phyloP scores from a whole-genome alignment of 495 filamentous ascomycete species.

The Podospora australis region DNA sequence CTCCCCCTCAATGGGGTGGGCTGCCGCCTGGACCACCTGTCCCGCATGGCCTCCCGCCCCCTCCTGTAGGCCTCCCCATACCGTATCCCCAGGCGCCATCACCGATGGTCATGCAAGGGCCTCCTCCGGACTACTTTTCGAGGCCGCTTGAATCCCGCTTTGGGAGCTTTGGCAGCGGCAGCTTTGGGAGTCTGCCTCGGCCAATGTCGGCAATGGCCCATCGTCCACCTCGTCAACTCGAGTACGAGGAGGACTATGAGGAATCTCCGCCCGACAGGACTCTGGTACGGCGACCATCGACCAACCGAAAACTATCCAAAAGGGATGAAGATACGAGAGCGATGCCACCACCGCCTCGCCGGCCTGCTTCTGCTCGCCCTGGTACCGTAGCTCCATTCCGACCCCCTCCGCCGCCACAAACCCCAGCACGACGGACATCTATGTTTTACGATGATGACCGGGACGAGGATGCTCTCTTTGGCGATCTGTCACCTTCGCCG shows the following conservation, averaged over 20 bases:
- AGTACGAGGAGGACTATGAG: constrained; percentile 31
- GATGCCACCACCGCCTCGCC: constrained; percentile 34
- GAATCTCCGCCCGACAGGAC: constrained; percentile 13
- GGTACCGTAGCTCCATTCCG: constrained; percentile 25
- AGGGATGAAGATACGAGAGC: constrained; percentile 29
- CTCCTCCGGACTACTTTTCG: constrained; percentile 24
- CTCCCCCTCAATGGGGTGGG: constrained; percentile 4
- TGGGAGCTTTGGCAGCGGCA: no score
- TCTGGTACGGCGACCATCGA: constrained; percentile 32
- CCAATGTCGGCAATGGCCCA: constrained; percentile 41
- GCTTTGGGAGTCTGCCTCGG: constrained; percentile 26
- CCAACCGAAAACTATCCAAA: constrained; percentile 30
- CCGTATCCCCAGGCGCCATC: constrained; percentile 13
- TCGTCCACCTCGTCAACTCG: constrained; percentile 23
- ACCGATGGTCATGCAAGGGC: constrained; percentile 16
- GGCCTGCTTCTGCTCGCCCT: constrained; percentile 37
- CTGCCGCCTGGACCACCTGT: constrained; percentile 16
- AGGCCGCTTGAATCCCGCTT: constrained; percentile 33
- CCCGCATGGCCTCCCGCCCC: neutral
- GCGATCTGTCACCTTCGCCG: constrained; percentile 29
- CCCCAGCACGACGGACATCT: constrained; percentile 26
- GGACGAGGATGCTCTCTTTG: constrained; percentile 24
- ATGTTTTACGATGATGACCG: constrained; percentile 30
- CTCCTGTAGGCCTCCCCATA: neutral
- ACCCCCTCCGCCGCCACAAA: constrained; percentile 28